A percentile compares a stretch with the other conserved stretches of the same genome.
phyloP scores from a whole-genome alignment of 2,329 filamentous ascomycete species.

The Plectosphaerella plurivora region DNA sequence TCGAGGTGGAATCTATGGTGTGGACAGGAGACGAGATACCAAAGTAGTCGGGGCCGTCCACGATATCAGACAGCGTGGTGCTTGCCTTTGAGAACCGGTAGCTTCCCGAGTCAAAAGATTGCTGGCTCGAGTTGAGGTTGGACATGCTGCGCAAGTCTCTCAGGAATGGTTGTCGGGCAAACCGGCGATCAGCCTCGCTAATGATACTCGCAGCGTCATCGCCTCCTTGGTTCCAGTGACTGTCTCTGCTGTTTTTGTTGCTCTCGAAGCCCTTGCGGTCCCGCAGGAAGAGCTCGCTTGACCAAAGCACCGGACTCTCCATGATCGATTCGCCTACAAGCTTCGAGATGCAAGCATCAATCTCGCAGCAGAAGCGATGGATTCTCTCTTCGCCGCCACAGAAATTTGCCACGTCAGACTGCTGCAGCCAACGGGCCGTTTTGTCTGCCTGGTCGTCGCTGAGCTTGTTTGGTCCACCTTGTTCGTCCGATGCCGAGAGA shows the following conservation, averaged over 20 bases:
- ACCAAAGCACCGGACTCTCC: slow-evolving; percentile 86
- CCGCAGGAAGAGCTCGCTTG: slow-evolving; percentile 79
- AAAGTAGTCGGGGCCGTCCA: slow-evolving; percentile 69
- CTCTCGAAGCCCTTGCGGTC: slow-evolving; percentile 63
- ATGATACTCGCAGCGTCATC: slow-evolving; percentile 51
- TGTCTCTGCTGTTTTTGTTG: slow-evolving; percentile 33
- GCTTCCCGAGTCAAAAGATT: slow-evolving; percentile 66
- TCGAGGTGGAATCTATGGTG: slow-evolving; percentile 70
- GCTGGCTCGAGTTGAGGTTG: slow-evolving; percentile 60
- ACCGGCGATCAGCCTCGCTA: slow-evolving; percentile 50
- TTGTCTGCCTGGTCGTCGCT: slow-evolving; percentile 92
- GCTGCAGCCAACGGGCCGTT: slow-evolving; percentile 76
- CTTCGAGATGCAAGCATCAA: slow-evolving; percentile 80
- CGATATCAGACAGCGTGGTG: slow-evolving; percentile 57
- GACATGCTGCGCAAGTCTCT: slow-evolving; percentile 55
- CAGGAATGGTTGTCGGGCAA: slow-evolving; percentile 21
- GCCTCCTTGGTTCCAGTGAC: slow-evolving; percentile 28
- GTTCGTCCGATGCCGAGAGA: slow-evolving; percentile 74
- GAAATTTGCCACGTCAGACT: slow-evolving; percentile 83
- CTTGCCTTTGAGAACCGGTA: slow-evolving; percentile 55
- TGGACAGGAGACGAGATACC: slow-evolving; percentile 63
- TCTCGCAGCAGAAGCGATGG: slow-evolving; percentile 86
- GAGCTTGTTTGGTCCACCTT: slow-evolving; percentile 90
- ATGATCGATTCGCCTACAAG: slow-evolving; percentile 79
- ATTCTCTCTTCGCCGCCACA: slow-evolving; percentile 93